Evolutionary conservation across 2,329 filamentous ascomycete genomes (phyloP).

Genomic region (Colletotrichum lentis): DNA sequence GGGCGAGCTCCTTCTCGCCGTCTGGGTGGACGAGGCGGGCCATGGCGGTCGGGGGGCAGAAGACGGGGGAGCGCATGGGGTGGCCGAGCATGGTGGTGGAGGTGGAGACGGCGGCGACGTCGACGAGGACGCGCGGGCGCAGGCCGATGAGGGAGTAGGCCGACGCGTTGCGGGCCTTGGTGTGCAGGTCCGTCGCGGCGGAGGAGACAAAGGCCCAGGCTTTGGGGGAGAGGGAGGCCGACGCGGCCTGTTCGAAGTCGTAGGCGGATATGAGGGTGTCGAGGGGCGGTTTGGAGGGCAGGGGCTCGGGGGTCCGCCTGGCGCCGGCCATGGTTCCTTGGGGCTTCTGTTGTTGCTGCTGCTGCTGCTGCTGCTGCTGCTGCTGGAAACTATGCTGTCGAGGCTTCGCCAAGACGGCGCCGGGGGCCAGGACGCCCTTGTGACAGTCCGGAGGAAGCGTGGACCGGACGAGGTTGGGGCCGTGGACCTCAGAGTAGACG

Average conservation of each 20-base stretch:
- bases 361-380: slow-evolving; percentile 43
- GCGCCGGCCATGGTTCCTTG: slow-evolving; percentile 7
- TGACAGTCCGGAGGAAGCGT: slow-evolving; percentile 56
- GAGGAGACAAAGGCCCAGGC: slow-evolving; percentile 76
- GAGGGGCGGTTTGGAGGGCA: slow-evolving; percentile 55
- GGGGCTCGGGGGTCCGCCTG: not conserved
- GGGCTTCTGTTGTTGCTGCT: not conserved
- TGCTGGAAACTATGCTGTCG: slow-evolving; percentile 3
- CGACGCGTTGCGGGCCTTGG: slow-evolving; percentile 63
- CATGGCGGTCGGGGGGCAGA: slow-evolving; percentile 71
- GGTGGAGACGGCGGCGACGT: slow-evolving; percentile 62
- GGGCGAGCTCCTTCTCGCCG: slow-evolving; percentile 57
- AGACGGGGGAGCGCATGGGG: slow-evolving; percentile 63
- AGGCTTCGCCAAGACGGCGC: slow-evolving; percentile 18
- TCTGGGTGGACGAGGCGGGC: slow-evolving; percentile 69
- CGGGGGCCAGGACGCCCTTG: slow-evolving; percentile 54
- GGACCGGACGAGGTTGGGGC: slow-evolving; percentile 51
- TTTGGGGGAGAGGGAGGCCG: slow-evolving; percentile 64
- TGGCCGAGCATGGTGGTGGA: slow-evolving; percentile 63
- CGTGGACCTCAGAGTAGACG: slow-evolving; percentile 62
- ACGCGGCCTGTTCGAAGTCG: slow-evolving; percentile 68
- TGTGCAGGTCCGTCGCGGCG: slow-evolving; percentile 68
- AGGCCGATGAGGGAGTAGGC: slow-evolving; percentile 66
- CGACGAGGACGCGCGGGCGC: slow-evolving; percentile 64
- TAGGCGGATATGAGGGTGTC: slow-evolving; percentile 64